phyloP scores from a whole-genome alignment of 495 filamentous ascomycete species.

The Xylaria grammica region DNA sequence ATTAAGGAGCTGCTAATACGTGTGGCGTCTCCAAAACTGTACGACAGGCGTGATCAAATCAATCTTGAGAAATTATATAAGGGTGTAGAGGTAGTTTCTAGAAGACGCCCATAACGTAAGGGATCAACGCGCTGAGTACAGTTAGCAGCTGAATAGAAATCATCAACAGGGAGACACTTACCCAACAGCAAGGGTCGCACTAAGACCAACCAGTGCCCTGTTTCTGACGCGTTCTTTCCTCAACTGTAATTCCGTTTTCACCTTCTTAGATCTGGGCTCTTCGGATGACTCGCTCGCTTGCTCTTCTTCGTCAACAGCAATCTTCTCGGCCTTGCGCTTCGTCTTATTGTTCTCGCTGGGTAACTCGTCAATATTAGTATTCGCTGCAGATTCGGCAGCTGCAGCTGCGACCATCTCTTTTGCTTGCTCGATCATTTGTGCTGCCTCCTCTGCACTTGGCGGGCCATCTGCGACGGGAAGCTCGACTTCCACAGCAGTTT shows the following conservation, averaged over 20 bases:
- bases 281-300: slow-evolving; percentile 58
- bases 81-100: slow-evolving; percentile 26
- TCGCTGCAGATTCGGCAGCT: slow-evolving; percentile 58
- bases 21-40: slow-evolving; percentile 16
- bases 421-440: slow-evolving; percentile 82
- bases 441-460: slow-evolving; percentile 73
- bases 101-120: slow-evolving; percentile 58
- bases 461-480: slow-evolving; percentile 62
- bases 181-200: slow-evolving; percentile 85
- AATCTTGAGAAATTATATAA: slow-evolving; percentile 9
- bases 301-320: slow-evolving; percentile 51
- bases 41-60: slow-evolving; percentile 20
- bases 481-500: slow-evolving; percentile 81
- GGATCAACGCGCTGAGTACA: slow-evolving; percentile 55
- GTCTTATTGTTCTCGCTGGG: slow-evolving; percentile 53
- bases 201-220: slow-evolving; percentile 82
- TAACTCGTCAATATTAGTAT: slow-evolving; percentile 27
- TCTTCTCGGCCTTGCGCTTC: slow-evolving; percentile 86
- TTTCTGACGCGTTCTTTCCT: slow-evolving; percentile 82
- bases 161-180: slow-evolving; percentile 55
- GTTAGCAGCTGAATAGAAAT: slow-evolving; percentile 32
- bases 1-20: slow-evolving; percentile 23
- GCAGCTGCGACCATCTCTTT: slow-evolving; percentile 90
- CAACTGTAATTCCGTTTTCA: slow-evolving; percentile 70
- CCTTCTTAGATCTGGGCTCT: slow-evolving; percentile 69